These are phyloP conservation scores for Euphorbia neoarborescens DNA, from an alignment of 441 rosid genomes.

Conservation along the genomic window DNA sequence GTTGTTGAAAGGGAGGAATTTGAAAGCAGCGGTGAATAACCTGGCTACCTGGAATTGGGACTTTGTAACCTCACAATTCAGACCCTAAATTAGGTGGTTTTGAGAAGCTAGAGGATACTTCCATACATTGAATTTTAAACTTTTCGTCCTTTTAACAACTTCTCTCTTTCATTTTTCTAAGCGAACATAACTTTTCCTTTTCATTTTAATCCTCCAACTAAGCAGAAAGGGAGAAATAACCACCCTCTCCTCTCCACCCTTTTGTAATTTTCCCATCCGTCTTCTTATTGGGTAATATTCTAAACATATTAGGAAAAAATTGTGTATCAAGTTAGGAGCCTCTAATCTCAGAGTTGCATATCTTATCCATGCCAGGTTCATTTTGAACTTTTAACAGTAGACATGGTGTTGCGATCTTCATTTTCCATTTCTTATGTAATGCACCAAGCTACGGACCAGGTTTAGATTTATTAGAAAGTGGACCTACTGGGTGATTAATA, in stretches of 20 bases:
- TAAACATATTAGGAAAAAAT: constrained; percentile 9
- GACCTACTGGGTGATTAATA: background rate
- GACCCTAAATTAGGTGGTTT: background rate
- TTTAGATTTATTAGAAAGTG: background rate
- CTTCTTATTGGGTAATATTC: background rate
- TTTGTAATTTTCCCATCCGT: background rate
- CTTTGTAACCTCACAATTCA: background rate
- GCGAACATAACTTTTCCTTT: background rate
- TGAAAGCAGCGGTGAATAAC: background rate
- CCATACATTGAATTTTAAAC: background rate
- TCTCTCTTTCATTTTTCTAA: background rate
- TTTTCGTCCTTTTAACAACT: background rate
- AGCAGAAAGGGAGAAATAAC: background rate
- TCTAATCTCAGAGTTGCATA: no score
- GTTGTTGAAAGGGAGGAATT: no score
- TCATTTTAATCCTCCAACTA: background rate
- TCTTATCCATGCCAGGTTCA: background rate
- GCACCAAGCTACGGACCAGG: background rate
- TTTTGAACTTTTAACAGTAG: background rate
- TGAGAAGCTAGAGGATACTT: background rate
- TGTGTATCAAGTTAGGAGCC: background rate
- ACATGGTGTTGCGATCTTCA: background rate
- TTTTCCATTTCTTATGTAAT: background rate
- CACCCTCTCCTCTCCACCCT: background rate
- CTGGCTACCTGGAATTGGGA: background rate